A percentile compares a stretch with the other conserved stretches of the same genome.
phyloP scores from a whole-genome alignment of 2,329 filamentous ascomycete species.

The Penicillium expansum region DNA sequence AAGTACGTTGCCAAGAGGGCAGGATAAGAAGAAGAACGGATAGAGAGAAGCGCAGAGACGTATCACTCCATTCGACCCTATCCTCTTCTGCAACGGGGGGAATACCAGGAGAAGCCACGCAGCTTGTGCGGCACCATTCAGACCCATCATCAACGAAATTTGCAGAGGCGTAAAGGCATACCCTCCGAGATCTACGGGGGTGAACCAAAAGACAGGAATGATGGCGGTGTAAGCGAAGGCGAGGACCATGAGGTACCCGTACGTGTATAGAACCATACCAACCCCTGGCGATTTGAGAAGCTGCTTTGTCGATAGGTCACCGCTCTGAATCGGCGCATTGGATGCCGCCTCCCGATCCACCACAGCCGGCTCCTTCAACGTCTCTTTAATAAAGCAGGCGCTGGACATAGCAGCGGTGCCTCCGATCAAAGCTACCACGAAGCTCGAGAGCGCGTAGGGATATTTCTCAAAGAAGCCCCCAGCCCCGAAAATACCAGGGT shows the following conservation, averaged over 20 bases:
- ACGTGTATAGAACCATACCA: slow-evolving; percentile 62
- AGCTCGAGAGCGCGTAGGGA: slow-evolving; percentile 64
- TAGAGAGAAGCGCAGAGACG: slow-evolving; percentile 57
- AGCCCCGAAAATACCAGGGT: slow-evolving; percentile 56
- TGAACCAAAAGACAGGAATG: slow-evolving; percentile 67
- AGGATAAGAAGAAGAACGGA: slow-evolving; percentile 60
- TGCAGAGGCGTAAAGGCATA: slow-evolving; percentile 59
- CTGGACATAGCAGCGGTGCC: slow-evolving; percentile 50
- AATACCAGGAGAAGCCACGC: slow-evolving; percentile 70
- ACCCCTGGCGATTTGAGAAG: slow-evolving; percentile 65
- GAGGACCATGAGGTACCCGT: slow-evolving; percentile 65
- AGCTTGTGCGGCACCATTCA: slow-evolving; percentile 65
- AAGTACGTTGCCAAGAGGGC: slow-evolving; percentile 57
- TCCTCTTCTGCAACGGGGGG: slow-evolving; percentile 62
- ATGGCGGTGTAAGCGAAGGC: slow-evolving; percentile 71
- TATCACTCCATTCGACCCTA: slow-evolving; percentile 66
- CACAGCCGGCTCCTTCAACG: slow-evolving; percentile 33
- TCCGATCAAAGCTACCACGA: slow-evolving; percentile 57
- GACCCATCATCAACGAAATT: slow-evolving; percentile 65
- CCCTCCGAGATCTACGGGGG: slow-evolving; percentile 61
- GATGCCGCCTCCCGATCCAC: neutral
- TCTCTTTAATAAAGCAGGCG: slow-evolving; percentile 55
- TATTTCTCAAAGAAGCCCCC: slow-evolving; percentile 60
- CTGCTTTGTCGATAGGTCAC: slow-evolving; percentile 30
- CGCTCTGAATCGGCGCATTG: slow-evolving; percentile 12